These are phyloP conservation scores for Leptographium flavum DNA, from an alignment of 2,329 filamentous ascomycete genomes.

Conservation along the genomic window DNA sequence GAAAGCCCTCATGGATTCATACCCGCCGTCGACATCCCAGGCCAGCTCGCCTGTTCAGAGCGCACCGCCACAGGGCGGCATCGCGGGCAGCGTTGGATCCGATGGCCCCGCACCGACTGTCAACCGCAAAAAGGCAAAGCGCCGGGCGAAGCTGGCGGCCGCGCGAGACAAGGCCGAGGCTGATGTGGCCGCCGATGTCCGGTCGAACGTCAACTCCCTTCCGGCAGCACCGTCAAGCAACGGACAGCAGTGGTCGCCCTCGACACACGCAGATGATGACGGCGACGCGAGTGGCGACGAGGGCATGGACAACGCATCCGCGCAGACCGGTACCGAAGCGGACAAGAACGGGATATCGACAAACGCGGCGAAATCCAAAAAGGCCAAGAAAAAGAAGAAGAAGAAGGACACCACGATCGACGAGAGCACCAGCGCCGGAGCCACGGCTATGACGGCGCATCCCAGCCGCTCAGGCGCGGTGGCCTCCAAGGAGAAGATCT, in stretches of 20 bases:
- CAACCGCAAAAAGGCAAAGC: conserved; percentile 93
- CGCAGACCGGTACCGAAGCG: conserved; percentile 19
- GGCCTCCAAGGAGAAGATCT: conserved; percentile 72
- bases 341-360: conserved; percentile 17
- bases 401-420: conserved; percentile 19
- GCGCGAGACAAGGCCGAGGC: conserved; percentile 39
- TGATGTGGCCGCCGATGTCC: conserved; percentile 23
- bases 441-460: conserved; percentile 10
- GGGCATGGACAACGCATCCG: conserved; percentile 22
- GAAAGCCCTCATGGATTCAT: conserved; percentile 38
- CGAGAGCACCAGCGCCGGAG: background rate
- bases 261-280: conserved; percentile 28
- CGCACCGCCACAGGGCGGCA: conserved; percentile 8
- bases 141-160: conserved; percentile 73
- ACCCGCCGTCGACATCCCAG: conserved; percentile 32
- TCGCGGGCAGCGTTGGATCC: background rate
- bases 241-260: background rate
- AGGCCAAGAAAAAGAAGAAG: conserved; percentile 59
- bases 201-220: conserved; percentile 26
- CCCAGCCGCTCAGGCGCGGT: conserved; percentile 8
- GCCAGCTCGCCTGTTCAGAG: conserved; percentile 21
- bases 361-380: conserved; percentile 32
- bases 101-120: conserved; percentile 26
- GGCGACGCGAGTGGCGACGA: conserved; percentile 44
- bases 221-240: conserved; percentile 13